Conservation (phyloP, 2,329 filamentous ascomycete genomes). For the Neodidymelliopsis sp. region DNA sequence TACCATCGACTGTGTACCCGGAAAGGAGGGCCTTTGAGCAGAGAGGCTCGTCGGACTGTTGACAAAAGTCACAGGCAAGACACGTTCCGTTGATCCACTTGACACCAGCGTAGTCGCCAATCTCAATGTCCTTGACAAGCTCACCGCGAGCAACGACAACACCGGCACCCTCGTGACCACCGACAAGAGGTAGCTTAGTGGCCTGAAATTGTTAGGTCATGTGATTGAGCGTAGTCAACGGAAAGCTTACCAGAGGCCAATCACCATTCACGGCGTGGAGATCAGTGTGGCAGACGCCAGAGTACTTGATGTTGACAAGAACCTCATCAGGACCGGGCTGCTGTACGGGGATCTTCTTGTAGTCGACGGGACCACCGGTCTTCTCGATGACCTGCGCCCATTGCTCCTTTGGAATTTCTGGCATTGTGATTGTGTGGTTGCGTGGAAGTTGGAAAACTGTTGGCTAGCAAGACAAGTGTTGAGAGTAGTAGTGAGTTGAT, state of each 20-base stretch:
- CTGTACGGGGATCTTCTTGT: constrained; percentile 82
- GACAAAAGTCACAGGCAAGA: constrained; percentile 83
- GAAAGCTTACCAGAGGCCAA: constrained; percentile 71
- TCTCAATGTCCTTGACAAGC: constrained; percentile 74
- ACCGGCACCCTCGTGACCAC: constrained; percentile 81
- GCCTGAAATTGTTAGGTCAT: constrained; percentile 41
- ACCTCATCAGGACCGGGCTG: constrained; percentile 88
- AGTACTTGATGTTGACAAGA: constrained; percentile 89
- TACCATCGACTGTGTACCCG: constrained; percentile 91
- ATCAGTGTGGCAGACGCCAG: constrained; percentile 91
- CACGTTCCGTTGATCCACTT: constrained; percentile 93
- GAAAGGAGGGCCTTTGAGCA: constrained; percentile 79
- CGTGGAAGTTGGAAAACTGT: constrained; percentile 1
- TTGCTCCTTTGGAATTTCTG: constrained; percentile 78
- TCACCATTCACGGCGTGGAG: constrained; percentile 83
- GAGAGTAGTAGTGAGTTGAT: constrained; percentile 12
- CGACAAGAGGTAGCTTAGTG: constrained; percentile 85
- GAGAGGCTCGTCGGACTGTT: constrained; percentile 80
- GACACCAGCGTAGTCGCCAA: constrained; percentile 87
- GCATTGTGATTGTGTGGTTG: constrained; percentile 47
- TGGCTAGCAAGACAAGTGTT: constrained; percentile 1
- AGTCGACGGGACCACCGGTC: constrained; percentile 72
- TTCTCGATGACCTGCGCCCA: constrained; percentile 92
- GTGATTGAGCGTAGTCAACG: background rate
- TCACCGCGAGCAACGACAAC: constrained; percentile 81